Evolutionary conservation across 495 filamentous ascomycete genomes (phyloP).

Genomic region (Annulohypoxylon bovei): DNA sequence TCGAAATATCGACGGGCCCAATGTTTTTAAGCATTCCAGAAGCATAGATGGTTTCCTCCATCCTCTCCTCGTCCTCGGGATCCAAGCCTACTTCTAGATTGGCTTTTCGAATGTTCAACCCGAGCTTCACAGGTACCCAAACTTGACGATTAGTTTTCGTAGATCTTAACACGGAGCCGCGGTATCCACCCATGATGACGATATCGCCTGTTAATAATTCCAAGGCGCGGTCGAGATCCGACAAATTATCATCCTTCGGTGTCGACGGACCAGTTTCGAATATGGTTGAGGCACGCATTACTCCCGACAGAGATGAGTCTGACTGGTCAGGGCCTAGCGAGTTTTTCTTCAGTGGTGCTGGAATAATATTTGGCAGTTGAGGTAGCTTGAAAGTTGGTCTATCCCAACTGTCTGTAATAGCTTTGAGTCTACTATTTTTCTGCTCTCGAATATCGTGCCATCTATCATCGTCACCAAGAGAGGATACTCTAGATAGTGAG

Average conservation of each 20-base stretch:
- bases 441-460: conserved; percentile 82
- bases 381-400: conserved; percentile 74
- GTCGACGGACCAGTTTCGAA: conserved; percentile 12
- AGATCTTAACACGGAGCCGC: conserved; percentile 89
- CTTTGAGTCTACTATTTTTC: conserved; percentile 88
- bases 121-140: conserved; percentile 95
- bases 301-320: conserved; percentile 26
- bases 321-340: conserved; percentile 38
- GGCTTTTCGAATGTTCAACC: conserved; percentile 89
- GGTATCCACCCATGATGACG: conserved; percentile 89
- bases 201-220: conserved; percentile 82
- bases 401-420: conserved; percentile 89
- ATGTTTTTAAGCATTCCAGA: conserved; percentile 90
- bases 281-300: conserved; percentile 14
- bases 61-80: conserved; percentile 84
- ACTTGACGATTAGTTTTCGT: conserved; percentile 81
- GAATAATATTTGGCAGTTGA: conserved; percentile 67
- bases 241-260: conserved; percentile 43
- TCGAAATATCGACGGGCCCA: conserved; percentile 90
- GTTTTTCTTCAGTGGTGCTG: conserved; percentile 53
- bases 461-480: conserved; percentile 84
- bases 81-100: conserved; percentile 88
- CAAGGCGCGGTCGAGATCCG: conserved; percentile 69
- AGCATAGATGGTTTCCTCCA: conserved; percentile 81
- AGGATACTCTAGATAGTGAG: conserved; percentile 78